These are phyloP conservation scores for Fusarium incarnatum DNA, from an alignment of 2,329 filamentous ascomycete species.

Conservation along the genomic window DNA sequence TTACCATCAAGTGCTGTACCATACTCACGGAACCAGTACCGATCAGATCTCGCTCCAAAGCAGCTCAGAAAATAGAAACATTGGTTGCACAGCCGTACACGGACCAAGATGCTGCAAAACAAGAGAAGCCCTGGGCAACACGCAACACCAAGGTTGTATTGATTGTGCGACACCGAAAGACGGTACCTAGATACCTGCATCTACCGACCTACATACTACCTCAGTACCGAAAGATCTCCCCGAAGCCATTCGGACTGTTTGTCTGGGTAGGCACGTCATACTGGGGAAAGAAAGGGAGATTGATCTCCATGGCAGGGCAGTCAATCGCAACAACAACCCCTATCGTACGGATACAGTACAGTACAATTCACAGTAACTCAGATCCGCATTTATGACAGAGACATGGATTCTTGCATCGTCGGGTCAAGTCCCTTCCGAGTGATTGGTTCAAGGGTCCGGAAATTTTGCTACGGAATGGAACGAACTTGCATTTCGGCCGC, in stretches of 20 bases:
- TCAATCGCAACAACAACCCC: conserved; percentile 29
- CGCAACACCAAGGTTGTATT: conserved; percentile 2
- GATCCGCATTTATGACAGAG: conserved; percentile 25
- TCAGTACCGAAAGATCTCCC: conserved; percentile 1
- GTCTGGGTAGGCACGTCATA: conserved; percentile 25
- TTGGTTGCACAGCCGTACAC: conserved; percentile 6
- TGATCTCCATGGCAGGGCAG: background rate
- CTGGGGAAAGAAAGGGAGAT: conserved; percentile 25
- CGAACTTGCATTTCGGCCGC: conserved; percentile 12
- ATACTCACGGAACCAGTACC: conserved; percentile 16
- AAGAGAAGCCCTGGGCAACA: background rate
- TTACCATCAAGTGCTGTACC: conserved; percentile 1
- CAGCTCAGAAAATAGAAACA: conserved; percentile 27
- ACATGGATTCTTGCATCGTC: conserved; percentile 32
- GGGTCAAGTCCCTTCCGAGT: conserved; percentile 8
- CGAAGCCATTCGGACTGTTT: conserved; percentile 27
- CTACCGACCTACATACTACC: background rate
- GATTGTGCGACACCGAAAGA: background rate
- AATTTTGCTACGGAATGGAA: conserved; percentile 12
- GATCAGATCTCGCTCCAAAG: background rate
- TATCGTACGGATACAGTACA: background rate
- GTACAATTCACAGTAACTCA: background rate
- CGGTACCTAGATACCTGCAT: background rate
- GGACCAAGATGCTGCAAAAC: conserved; percentile 21
- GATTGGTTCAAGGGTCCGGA: conserved; percentile 26